Evolutionary conservation across 352 stramenopile genomes (phyloP).

Genomic region (Phytophthora cactorum): DNA sequence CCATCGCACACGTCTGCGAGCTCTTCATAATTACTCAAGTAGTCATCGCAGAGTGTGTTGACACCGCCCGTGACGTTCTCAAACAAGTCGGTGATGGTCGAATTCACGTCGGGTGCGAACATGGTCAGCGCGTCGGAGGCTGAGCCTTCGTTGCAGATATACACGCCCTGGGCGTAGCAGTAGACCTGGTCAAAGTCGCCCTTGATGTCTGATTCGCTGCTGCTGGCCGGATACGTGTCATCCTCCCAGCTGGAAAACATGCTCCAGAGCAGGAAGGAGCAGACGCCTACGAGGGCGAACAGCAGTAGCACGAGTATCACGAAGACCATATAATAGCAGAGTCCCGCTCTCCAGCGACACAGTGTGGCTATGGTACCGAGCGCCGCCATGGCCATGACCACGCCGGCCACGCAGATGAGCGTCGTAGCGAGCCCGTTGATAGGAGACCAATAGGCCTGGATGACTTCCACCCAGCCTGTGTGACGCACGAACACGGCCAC

Average conservation of each 20-base stretch:
- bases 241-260: constrained; percentile 54
- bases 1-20: constrained; percentile 59
- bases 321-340: constrained; percentile 63
- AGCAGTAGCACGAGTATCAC: constrained; percentile 57
- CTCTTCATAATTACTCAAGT: constrained; percentile 36
- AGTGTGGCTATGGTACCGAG: constrained; percentile 59
- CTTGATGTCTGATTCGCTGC: constrained; percentile 51
- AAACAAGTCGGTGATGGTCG: constrained; percentile 36
- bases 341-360: constrained; percentile 56
- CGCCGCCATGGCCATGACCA: constrained; percentile 60
- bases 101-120: constrained; percentile 50
- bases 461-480: constrained; percentile 60
- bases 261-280: constrained; percentile 51
- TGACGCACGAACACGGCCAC: constrained; percentile 48
- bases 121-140: constrained; percentile 53
- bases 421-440: constrained; percentile 49
- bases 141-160: constrained; percentile 67
- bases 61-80: constrained; percentile 55
- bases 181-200: constrained; percentile 67
- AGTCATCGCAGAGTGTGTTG: constrained; percentile 63
- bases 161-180: constrained; percentile 73
- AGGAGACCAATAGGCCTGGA: constrained; percentile 53
- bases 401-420: constrained; percentile 51
- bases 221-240: constrained; percentile 49
- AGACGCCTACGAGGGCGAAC: constrained; percentile 53